Conservation (phyloP, 2,329 filamentous ascomycete species). For the Arthroderma uncinatum region DNA sequence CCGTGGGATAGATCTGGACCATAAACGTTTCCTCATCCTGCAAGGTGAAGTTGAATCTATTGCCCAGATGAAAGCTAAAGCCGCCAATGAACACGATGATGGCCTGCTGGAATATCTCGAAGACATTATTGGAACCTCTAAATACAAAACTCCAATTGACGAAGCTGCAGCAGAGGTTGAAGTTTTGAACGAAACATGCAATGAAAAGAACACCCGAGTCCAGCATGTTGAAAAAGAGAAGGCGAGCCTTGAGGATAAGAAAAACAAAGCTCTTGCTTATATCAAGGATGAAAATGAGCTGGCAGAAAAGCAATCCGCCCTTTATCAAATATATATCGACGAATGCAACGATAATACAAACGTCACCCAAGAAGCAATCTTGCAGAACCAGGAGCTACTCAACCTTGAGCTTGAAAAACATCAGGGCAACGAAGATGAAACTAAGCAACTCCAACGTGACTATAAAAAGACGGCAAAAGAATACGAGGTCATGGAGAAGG, state of each 20-base stretch:
- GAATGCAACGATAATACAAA: conserved; percentile 81
- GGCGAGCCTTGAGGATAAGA: conserved; percentile 85
- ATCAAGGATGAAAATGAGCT: conserved; percentile 91
- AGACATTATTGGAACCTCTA: conserved; percentile 96
- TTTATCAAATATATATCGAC: conserved; percentile 84
- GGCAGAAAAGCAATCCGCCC: conserved; percentile 71
- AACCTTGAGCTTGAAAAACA: conserved; percentile 85
- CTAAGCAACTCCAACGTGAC: conserved; percentile 76
- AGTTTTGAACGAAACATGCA: conserved; percentile 81
- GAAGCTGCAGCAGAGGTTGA: conserved; percentile 86
- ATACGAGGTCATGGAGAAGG: conserved; percentile 70
- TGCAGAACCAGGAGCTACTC: conserved; percentile 78
- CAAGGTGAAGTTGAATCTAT: conserved; percentile 98
- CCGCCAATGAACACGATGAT: conserved; percentile 87
- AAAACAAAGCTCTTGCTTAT: conserved; percentile 81
- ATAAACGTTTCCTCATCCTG: conserved; percentile 94
- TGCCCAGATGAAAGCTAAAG: conserved; percentile 98
- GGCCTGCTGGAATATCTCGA: conserved; percentile 93
- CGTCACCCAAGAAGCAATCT: conserved; percentile 79
- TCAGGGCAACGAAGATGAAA: conserved; percentile 75
- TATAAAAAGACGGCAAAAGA: conserved; percentile 76
- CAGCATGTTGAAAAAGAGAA: conserved; percentile 98
- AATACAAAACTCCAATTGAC: conserved; percentile 95
- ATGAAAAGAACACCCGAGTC: conserved; percentile 89
- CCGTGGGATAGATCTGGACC: conserved; percentile 85